These are phyloP conservation scores for Dacryopinax primogenitus DNA, from an alignment of 768 basidiomycete genomes.

Conservation along the genomic window DNA sequence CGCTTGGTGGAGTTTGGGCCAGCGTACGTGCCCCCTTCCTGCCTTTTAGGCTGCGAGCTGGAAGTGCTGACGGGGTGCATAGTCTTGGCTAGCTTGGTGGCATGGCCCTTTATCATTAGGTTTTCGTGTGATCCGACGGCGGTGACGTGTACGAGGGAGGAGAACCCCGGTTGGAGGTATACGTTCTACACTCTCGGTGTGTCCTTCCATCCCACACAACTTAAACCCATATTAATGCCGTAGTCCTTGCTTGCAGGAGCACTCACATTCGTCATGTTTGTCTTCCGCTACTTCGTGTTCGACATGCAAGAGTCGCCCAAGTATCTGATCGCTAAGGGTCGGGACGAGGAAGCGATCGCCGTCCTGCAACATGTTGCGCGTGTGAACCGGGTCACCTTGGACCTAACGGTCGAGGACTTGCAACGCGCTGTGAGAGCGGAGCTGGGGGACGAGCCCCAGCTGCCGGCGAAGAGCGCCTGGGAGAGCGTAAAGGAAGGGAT, in stretches of 20 bases:
- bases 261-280: slow-evolving; percentile 41
- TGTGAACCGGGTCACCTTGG: slow-evolving; percentile 36
- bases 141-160: slow-evolving; percentile 35
- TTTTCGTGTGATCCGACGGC: slow-evolving; percentile 36
- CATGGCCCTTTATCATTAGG: slow-evolving; percentile 45
- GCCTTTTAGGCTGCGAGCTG: slow-evolving; percentile 6
- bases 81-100: slow-evolving; percentile 39
- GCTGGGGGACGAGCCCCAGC: slow-evolving; percentile 14
- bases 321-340: slow-evolving; percentile 44
- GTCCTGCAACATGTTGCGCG: slow-evolving; percentile 39
- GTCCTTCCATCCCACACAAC: slow-evolving; percentile 32
- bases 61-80: slow-evolving; percentile 32
- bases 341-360: slow-evolving; percentile 43
- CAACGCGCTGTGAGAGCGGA: slow-evolving; percentile 23
- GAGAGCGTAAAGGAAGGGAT: not conserved
- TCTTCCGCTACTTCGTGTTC: slow-evolving; percentile 44
- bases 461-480: slow-evolving; percentile 6
- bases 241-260: slow-evolving; percentile 25
- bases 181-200: slow-evolving; percentile 31
- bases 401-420: slow-evolving; percentile 38
- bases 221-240: not conserved
- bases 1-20: slow-evolving; percentile 30
- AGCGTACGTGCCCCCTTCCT: slow-evolving; percentile 22
- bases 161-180: slow-evolving; percentile 54
- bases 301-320: slow-evolving; percentile 51